Base-by-base conservation (phyloP, 139 green algal genomes). In the Nannochloris sp. region DNA sequence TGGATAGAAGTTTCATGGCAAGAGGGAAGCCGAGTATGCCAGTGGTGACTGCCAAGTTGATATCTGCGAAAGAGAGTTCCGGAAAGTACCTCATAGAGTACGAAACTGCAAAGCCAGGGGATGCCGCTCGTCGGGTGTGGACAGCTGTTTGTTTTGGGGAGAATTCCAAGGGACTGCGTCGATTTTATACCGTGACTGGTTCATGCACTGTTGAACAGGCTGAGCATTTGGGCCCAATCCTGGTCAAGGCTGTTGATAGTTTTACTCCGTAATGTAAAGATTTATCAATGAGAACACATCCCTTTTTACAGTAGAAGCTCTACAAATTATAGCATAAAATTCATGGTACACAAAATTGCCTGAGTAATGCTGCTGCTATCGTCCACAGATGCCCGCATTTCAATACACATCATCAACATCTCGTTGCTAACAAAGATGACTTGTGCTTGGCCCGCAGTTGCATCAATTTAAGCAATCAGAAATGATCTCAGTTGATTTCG, bases 151-250 rank as follows among this genome's bases (percentile, higher is more conserved):
- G 63, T 5, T 50, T 76, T 6, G 70, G 70, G 28, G 56, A 44
- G 3, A 31, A n/a, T 9, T 56, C 46, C 2, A 51, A 49, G 6
- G 33, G 68, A 51, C 3, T 53, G 53, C 13, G 44, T 9, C 36
- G 62, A 12, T 69, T 75, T 49, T 76, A 67, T 48, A 76, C 70
- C 2, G 57, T 72, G 1, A 76, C 70, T 13, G 70, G 56, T 49
- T 72, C 26, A 23, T 72, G 63, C 43, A 63, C 56, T 29, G 55
- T 23, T 29, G 44, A 58, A 14, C 46, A 61, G 17, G 1, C 23
- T 11, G 43, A 40, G 0, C 13, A 71, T 43, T 71, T 62, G 46
- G 62, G 44, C 1, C 20, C 30, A 4, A 40, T 63, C 8, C 63
- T 76, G 43, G 14, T 37, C 2, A 6, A n/a, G 2, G 51, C 67